Evolutionary conservation across 2,329 filamentous ascomycete genomes (phyloP).

Genomic region (Catunica adiposa): DNA sequence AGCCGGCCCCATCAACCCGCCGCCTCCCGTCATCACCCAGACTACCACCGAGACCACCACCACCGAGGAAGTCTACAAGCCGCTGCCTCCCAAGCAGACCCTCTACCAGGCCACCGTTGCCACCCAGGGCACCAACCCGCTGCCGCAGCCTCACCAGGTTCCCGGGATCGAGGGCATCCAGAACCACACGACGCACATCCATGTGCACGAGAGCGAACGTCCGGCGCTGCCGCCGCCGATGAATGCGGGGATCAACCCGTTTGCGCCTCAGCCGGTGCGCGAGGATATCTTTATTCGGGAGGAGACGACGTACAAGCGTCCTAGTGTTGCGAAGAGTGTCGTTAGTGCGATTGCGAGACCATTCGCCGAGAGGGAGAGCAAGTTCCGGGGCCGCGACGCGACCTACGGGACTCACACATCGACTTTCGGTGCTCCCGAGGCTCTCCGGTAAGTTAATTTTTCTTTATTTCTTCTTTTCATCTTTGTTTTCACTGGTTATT

Average conservation of each 20-base stretch:
- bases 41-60: conserved; percentile 21
- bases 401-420: conserved; percentile 5
- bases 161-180: conserved; percentile 1
- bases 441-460: conserved; percentile 10
- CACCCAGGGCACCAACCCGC: conserved; percentile 5
- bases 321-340: conserved; percentile 7
- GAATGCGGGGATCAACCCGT: conserved; percentile 2
- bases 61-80: conserved; percentile 31
- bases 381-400: conserved; percentile 3
- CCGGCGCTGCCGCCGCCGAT: background rate
- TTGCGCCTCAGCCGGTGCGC: conserved; percentile 1
- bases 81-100: conserved; percentile 13
- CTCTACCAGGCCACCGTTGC: conserved; percentile 13
- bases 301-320: conserved; percentile 11
- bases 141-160: conserved; percentile 8
- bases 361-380: conserved; percentile 3
- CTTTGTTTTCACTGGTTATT: background rate
- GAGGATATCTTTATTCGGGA: conserved; percentile 12
- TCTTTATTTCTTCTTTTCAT: background rate
- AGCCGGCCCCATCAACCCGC: conserved; percentile 21
- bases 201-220: background rate
- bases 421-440: conserved; percentile 10
- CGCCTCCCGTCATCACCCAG: conserved; percentile 21
- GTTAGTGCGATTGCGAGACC: conserved; percentile 5
- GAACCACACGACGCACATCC: conserved; percentile 9